phyloP scores from a whole-genome alignment of 371 early-diverging fungal genomes.

The Circinella umbellata region DNA sequence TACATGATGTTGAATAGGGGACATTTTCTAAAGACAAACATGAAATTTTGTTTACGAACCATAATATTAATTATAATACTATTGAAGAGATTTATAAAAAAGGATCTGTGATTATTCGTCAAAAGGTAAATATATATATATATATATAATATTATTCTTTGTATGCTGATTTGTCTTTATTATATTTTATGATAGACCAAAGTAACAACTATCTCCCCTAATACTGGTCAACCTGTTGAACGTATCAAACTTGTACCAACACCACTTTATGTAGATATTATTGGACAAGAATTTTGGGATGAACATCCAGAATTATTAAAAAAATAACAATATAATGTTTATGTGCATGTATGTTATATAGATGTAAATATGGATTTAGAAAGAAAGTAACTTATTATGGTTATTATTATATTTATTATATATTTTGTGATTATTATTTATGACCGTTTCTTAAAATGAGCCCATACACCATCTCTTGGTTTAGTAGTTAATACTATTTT shows the following conservation, averaged over 20 bases:
- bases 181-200: slow-evolving; percentile 22
- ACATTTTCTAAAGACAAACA: slow-evolving; percentile 88
- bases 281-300: slow-evolving; percentile 87
- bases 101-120: slow-evolving; percentile 80
- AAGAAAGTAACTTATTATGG: no score
- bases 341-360: no score
- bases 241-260: slow-evolving; percentile 47
- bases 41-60: slow-evolving; percentile 85
- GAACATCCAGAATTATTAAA: slow-evolving; percentile 36
- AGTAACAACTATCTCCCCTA: slow-evolving; percentile 45
- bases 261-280: slow-evolving; percentile 82
- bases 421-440: not conserved
- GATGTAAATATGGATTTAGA: no score
- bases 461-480: slow-evolving; percentile 51
- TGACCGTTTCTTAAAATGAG: slow-evolving; percentile 30
- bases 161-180: not conserved
- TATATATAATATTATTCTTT: not conserved
- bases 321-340: slow-evolving; percentile 1
- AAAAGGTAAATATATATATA: slow-evolving; percentile 36
- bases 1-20: slow-evolving; percentile 43
- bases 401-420: not conserved
- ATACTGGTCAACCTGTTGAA: slow-evolving; percentile 32
- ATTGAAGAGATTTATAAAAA: slow-evolving; percentile 84
- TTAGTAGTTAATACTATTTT: slow-evolving; percentile 51
- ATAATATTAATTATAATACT: slow-evolving; percentile 88